Base-by-base conservation (phyloP, 352 stramenopile species). In the Phytophthora uliginosa region DNA sequence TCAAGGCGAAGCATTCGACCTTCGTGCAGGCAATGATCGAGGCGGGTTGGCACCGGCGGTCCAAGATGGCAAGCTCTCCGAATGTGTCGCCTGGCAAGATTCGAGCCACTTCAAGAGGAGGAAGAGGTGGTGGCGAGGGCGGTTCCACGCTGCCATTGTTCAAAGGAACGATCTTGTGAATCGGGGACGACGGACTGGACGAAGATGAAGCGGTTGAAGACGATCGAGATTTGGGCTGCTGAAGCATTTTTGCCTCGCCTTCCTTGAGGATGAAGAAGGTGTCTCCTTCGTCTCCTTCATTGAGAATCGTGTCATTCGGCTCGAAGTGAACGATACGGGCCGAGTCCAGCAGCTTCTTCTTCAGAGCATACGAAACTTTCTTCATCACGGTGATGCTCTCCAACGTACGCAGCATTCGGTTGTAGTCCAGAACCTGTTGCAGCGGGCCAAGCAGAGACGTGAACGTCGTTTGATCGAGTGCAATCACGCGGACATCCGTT, bases 401-500 rank as follows among this genome's bases (percentile, higher is more conserved):
- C 2, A 92, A 61, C 24, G 81, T 75, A 10, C 80, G 79, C 22
- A 95, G 77, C 60, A 89, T 73, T 10, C 77, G 62, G 24, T 87
- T 90, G 54, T 93, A 77, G 45, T 97, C 78, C 15, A 99, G 79
- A 33, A 99, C 71, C 47, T 89, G 80, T 34, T 98, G 78, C 17
- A 99, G 77, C 33, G 96, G 88, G 20, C 96, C 96, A 31, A 99
- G 72, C 50, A 98, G 84, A 22, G 86, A 84, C 42, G 93, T 85
- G 76, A 99, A 99, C 8, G 96, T 97, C 60, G 98, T 83, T 59
- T 95, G 88, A 59, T 97, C 92, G 26, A 99, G 79, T 17, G 84
- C 91, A 61, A 91, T 82, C 15, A 88, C 57, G 0, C 72, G 73
- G 3, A 85, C 84, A 38, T 87, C 72, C 3, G 73, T 86, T 33